Conservation (phyloP, 2,329 filamentous ascomycete species). For the Boeremia lycopersici region DNA sequence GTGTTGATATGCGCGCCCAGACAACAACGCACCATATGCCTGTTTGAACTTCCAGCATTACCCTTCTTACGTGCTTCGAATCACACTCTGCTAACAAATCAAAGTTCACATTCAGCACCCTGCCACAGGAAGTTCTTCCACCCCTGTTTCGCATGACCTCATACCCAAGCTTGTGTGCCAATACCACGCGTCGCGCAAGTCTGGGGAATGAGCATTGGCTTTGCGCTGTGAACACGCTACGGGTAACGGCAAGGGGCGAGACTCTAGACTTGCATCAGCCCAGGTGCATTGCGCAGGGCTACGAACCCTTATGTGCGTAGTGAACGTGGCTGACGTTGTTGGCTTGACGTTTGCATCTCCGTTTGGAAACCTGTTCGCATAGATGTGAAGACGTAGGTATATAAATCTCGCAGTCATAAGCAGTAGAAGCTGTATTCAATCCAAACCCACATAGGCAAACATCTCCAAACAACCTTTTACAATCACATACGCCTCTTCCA, state of each 20-base stretch:
- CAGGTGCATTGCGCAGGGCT: constrained; percentile 3
- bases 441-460: not conserved
- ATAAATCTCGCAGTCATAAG: not conserved
- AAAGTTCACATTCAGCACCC: not conserved
- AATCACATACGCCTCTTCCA: not conserved
- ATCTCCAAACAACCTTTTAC: not conserved
- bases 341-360: not conserved
- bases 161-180: constrained; percentile 9
- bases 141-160: constrained; percentile 9
- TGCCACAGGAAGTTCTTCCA: not conserved
- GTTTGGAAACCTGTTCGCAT: not conserved
- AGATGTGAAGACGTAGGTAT: not conserved
- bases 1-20: not conserved
- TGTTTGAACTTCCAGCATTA: not conserved
- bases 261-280: constrained; percentile 11
- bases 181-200: constrained; percentile 10
- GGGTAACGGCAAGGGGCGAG: constrained; percentile 2
- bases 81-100: too few relatives aligned
- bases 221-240: not conserved
- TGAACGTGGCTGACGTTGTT: constrained; percentile 16
- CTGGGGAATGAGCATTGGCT: not conserved
- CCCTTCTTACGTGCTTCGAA: not conserved
- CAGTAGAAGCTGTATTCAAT: not conserved
- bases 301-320: constrained; percentile 1
- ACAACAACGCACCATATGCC: not conserved